These are phyloP conservation scores for Rehmannia glutinosa DNA, from an alignment of 257 asterid genomes.

Conservation along the genomic window DNA sequence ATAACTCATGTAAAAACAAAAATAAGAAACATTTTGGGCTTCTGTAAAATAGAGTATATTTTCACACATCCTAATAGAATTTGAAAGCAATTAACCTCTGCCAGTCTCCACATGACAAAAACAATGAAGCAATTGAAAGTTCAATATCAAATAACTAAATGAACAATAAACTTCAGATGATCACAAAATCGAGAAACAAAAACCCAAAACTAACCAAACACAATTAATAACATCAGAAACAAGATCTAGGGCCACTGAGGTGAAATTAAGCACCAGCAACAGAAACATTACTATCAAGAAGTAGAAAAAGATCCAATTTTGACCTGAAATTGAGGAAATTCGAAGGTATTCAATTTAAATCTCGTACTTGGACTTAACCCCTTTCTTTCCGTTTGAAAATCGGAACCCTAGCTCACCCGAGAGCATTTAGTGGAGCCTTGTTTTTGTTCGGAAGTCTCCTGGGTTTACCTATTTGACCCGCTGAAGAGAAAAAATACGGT, in stretches of 20 bases:
- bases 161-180: background rate
- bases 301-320: background rate
- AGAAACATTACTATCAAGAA: background rate
- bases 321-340: conserved; percentile 20
- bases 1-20: background rate
- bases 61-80: background rate
- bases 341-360: background rate
- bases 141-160: background rate
- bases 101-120: background rate
- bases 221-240: conserved; percentile 4
- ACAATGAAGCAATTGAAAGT: background rate
- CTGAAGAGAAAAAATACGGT: conserved; percentile 13
- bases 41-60: background rate
- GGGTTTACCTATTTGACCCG: conserved; percentile 26
- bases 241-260: conserved; percentile 21
- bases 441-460: background rate
- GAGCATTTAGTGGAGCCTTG: conserved; percentile 15
- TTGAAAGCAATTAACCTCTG: background rate
- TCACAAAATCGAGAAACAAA: background rate
- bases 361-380: background rate
- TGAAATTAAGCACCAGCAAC: background rate
- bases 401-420: conserved; percentile 26
- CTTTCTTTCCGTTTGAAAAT: conserved; percentile 16
- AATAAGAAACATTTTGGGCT: background rate
- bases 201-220: background rate